Evolutionary conservation across 805 yeast genomes (phyloP).

Genomic region (Candida lessepsii): DNA sequence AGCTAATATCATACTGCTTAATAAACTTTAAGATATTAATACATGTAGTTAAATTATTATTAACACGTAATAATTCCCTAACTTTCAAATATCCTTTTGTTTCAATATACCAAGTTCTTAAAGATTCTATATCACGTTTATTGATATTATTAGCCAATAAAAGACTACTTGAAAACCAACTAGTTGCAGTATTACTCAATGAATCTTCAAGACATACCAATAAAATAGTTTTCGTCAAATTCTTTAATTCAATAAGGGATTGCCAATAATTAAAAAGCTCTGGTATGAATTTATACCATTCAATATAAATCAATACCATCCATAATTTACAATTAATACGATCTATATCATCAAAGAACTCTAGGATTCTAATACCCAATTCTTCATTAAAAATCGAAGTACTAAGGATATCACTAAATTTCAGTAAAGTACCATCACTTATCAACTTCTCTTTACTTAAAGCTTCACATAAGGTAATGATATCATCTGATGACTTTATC

Average conservation of each 20-base stretch:
- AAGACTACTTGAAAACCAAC: conserved; percentile 11
- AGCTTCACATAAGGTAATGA: background rate
- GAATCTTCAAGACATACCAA: conserved; percentile 1
- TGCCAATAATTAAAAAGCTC: conserved; percentile 4
- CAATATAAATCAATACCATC: conserved; percentile 3
- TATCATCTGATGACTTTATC: background rate
- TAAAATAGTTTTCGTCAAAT: background rate
- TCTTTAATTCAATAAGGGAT: background rate
- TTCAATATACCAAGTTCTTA: background rate
- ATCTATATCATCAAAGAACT: conserved; percentile 5
- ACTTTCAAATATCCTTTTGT: background rate
- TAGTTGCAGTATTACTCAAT: conserved; percentile 3
- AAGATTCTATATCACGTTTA: conserved; percentile 4
- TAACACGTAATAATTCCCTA: conserved; percentile 3
- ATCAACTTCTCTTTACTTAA: background rate
- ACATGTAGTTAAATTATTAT: conserved; percentile 11
- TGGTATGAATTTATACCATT: conserved; percentile 1
- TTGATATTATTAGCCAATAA: background rate
- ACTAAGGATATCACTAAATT: background rate
- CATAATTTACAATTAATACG: conserved; percentile 3
- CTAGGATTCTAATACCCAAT: background rate
- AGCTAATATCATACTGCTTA: conserved; percentile 3
- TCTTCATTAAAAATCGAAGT: background rate
- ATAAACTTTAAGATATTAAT: conserved; percentile 8
- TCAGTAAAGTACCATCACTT: background rate